These are phyloP conservation scores for Skeletonema menzelii DNA, from an alignment of 108 stramenopile genomes.

Conservation along the genomic window DNA sequence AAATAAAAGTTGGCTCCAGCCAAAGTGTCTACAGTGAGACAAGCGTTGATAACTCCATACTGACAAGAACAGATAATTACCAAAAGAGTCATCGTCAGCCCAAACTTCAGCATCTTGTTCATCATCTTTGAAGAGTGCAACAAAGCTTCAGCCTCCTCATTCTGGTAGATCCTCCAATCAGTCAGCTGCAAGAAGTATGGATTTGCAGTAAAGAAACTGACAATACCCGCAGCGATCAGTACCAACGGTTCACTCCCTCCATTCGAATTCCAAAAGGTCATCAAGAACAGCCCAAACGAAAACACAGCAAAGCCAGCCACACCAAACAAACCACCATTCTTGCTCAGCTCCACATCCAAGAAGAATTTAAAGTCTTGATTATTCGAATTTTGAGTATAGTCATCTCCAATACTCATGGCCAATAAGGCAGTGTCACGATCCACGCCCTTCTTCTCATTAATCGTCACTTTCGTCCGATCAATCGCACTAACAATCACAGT, in stretches of 20 bases:
- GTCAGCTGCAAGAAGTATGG: conserved; percentile 59
- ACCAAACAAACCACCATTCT: conserved; percentile 43
- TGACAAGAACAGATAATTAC: conserved; percentile 46
- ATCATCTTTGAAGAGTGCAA: conserved; percentile 56
- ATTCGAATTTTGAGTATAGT: conserved; percentile 31
- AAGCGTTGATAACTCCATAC: conserved; percentile 38
- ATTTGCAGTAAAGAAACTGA: conserved; percentile 61
- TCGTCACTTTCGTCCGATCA: conserved; percentile 56
- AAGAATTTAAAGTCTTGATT: conserved; percentile 65
- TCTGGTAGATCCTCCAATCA: conserved; percentile 69
- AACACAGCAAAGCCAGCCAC: conserved; percentile 51
- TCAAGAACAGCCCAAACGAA: conserved; percentile 46
- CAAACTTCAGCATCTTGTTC: conserved; percentile 59
- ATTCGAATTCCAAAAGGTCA: conserved; percentile 57
- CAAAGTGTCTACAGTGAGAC: conserved; percentile 27
- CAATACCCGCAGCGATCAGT: conserved; percentile 50
- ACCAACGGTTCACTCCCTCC: conserved; percentile 53
- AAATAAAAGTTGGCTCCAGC: conserved; percentile 31
- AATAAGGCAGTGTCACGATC: conserved; percentile 53
- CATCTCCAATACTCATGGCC: conserved; percentile 59
- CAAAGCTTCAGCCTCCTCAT: conserved; percentile 69
- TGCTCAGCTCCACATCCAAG: conserved; percentile 53
- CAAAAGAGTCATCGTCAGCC: conserved; percentile 38
- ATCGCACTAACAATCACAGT: conserved; percentile 67
- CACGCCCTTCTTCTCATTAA: conserved; percentile 52